Base-by-base conservation (phyloP, 2,329 filamentous ascomycete genomes). In the Nemania bipapillata region DNA sequence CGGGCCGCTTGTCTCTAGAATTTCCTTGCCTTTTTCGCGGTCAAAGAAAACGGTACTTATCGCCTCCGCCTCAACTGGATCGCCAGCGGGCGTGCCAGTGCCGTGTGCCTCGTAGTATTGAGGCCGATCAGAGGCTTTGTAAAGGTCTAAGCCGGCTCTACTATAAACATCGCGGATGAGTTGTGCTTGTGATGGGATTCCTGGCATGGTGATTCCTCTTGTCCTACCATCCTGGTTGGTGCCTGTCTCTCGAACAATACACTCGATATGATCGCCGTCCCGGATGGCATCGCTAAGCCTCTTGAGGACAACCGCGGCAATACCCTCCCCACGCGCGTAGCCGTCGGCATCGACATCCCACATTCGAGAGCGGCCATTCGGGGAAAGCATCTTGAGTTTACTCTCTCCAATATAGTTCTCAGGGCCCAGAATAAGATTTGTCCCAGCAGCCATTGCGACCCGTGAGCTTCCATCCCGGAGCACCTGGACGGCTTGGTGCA, bases 311-410 rank as follows among this genome's bases (percentile, higher is more conserved):
- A 65, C 20, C 7, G 15, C 24, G 2, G 79, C 81, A 4, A 85
- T 72, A 0, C 83, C 86, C 37, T 88, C 86, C 0, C 83, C 86
- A 0, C 86, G 80, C 2, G 79, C 84, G 67, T 87, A 88, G 0
- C 86, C 86, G 72, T 86, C 78, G 0, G 84, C 86, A 1, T 76
- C 75, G 0, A 69, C 75, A 65, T 84, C 82, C 73, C 81, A 85
- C 56, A 81, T 82, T 4, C 76, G 77, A 59, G 78, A 81, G 1
- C 32, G 55, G 5, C 76, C 75, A 0, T 78, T 78, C 0, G 75
- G 63, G 82, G 78, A 7, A 73, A 76, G 6, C 54, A 65, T 60
- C 1, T 20, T 15, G 4, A 53, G 53, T 50, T 77, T 75, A 26
- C 58, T 63, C 1, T 70, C 66, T 0, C 24, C 69, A 0, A 77